Evolutionary conservation across 768 basidiomycete species (phyloP), one percentile per base, ranked within the genome.

Genomic region (Agaricus blazei): DNA sequence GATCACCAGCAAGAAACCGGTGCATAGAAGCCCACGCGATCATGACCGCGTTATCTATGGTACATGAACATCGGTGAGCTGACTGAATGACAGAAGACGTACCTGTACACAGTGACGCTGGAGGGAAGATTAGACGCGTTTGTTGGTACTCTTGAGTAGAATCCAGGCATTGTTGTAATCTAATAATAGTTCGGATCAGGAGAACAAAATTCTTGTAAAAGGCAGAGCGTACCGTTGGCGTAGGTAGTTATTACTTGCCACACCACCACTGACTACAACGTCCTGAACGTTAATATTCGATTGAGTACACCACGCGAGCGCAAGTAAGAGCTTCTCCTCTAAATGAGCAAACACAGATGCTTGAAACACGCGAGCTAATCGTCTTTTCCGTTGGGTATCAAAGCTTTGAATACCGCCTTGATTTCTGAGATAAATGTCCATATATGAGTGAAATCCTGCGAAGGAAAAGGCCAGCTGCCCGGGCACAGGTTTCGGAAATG

Each of bases 31-130:
- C 89, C 90, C 88, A 96, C 2, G 82, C 96, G 60, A 98, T 90
- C 96, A 98, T 98, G 8, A 83, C 95, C 0, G 96, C 96, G 67
- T 98, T 98, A 63, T 98, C 96, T 95, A 60, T 0, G 38, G 14
- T 28, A 38, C 24, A 42, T 50, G 38, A 51, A 27, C 27, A 37
- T 12, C 43, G 4, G 40, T 12, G 51, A 4, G 34, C 28, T 27
- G 52, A 26, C 23, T 48, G 31, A 48, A 12, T 31, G 29, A 44
- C 14, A 23, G 47, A 29, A 14, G 26, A 40, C 74, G 52, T 55
- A 89, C 92, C 92, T 64, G 93, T 96, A 65, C 94, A 98, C 2
- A 95, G 72, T 9, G 75, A 67, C 0, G 80, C 74, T 0, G 93
- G 91, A n/a, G 93, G 93, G 63, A 87, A 93, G 31, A 83, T 67